Evolutionary conservation across 257 asterid species (phyloP).

Genomic region (Salvia splendens): DNA sequence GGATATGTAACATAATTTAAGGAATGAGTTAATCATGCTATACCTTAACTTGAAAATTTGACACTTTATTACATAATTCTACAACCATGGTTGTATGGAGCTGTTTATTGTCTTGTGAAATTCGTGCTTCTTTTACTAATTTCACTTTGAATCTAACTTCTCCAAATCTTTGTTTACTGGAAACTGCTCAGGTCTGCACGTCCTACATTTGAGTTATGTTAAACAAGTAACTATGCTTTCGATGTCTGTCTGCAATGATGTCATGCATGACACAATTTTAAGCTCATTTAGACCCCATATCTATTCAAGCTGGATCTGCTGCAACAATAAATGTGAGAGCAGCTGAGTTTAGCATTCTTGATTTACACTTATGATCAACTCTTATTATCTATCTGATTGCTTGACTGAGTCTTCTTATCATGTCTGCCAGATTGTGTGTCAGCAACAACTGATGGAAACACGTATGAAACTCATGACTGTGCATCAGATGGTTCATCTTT

Average conservation of each 20-base stretch:
- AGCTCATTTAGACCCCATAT: too few species aligned
- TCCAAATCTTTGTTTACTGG: background rate
- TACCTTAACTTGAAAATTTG: background rate
- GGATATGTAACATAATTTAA: slow-evolving; percentile 21
- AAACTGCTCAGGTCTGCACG: too few species aligned
- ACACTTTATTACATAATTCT: slow-evolving; percentile 2
- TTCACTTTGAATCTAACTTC: slow-evolving; percentile 4
- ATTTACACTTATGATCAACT: slow-evolving; percentile 9
- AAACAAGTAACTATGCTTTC: too few species aligned
- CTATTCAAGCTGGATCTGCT: slow-evolving; percentile 20
- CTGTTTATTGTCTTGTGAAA: background rate
- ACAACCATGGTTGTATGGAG: slow-evolving; percentile 4
- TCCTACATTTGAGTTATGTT: too few species aligned
- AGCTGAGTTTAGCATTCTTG: slow-evolving; percentile 25
- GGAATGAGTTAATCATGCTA: slow-evolving; percentile 18
- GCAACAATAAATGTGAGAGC: slow-evolving; percentile 26
- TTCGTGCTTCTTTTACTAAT: slow-evolving; percentile 6
- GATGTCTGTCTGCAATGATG: too few species aligned
- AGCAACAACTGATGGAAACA: slow-evolving; percentile 29
- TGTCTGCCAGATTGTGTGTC: slow-evolving; percentile 22
- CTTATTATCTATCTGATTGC: slow-evolving; percentile 12
- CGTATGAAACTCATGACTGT: slow-evolving; percentile 24
- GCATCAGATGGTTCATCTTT: slow-evolving; percentile 21
- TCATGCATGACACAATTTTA: too few species aligned
- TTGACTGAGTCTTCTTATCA: slow-evolving; percentile 15